These are phyloP conservation scores for Penicillium angulare DNA, from an alignment of 495 filamentous ascomycete species.

Conservation along the genomic window DNA sequence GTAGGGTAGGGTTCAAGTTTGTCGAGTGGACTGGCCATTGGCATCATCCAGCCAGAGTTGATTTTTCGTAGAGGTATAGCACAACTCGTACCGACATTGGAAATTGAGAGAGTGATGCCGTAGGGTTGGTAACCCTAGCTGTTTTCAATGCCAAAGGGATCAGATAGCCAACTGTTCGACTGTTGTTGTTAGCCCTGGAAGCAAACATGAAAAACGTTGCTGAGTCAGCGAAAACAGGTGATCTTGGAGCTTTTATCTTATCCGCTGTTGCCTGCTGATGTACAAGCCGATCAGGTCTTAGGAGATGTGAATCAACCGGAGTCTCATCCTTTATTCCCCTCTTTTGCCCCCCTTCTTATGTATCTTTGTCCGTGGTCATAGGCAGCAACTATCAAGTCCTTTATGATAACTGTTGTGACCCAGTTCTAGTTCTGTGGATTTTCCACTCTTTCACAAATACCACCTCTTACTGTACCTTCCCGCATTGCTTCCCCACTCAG, in stretches of 20 bases:
- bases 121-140: no score
- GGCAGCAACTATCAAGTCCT: slow-evolving; percentile 13
- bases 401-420: slow-evolving; percentile 4
- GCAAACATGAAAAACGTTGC: neutral
- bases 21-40: slow-evolving; percentile 25
- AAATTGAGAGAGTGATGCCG: no score
- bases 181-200: no score
- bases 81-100: neutral
- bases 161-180: no score
- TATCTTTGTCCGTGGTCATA: neutral
- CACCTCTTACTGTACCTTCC: slow-evolving; percentile 2
- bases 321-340: slow-evolving; percentile 2
- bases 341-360: neutral
- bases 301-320: neutral
- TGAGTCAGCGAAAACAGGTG: slow-evolving; percentile 15
- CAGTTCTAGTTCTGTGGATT: neutral
- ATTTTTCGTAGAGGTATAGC: neutral
- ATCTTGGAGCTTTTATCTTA: slow-evolving; percentile 20
- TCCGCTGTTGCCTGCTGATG: slow-evolving; percentile 21
- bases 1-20: slow-evolving; percentile 8
- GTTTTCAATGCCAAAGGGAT: no score
- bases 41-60: slow-evolving; percentile 3
- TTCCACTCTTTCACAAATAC: neutral
- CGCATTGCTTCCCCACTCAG: slow-evolving; percentile 11
- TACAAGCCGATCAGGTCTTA: neutral